These are phyloP conservation scores for Diaporthe velutina DNA, from an alignment of 2,329 filamentous ascomycete genomes.

Conservation along the genomic window DNA sequence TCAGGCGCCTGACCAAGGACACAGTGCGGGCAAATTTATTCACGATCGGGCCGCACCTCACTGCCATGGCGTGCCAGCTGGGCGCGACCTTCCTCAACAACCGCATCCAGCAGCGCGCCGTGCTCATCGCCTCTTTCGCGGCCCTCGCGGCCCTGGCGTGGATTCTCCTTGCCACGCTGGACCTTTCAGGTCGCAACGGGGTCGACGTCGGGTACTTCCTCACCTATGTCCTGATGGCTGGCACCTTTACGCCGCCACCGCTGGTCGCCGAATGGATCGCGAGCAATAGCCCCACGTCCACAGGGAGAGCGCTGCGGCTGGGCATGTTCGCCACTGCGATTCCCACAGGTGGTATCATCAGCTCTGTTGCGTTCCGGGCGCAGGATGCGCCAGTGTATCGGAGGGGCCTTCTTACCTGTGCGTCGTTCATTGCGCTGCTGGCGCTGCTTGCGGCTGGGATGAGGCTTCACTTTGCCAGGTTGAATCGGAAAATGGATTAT, in stretches of 20 bases:
- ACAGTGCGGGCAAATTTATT: slow-evolving; percentile 45
- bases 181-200: slow-evolving; percentile 36
- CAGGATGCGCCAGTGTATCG: slow-evolving; percentile 5
- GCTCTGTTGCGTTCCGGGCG: neutral
- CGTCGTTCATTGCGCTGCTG: neutral
- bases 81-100: slow-evolving; percentile 42
- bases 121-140: slow-evolving; percentile 39
- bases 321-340: slow-evolving; percentile 22
- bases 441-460: slow-evolving; percentile 1
- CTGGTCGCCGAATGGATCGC: slow-evolving; percentile 42
- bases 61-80: slow-evolving; percentile 41
- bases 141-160: slow-evolving; percentile 36
- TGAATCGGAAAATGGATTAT: neutral
- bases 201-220: slow-evolving; percentile 43
- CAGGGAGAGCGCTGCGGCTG: slow-evolving; percentile 40
- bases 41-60: slow-evolving; percentile 43
- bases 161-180: slow-evolving; percentile 42
- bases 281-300: slow-evolving; percentile 41
- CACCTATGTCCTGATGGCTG: slow-evolving; percentile 42
- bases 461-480: neutral
- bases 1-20: slow-evolving; percentile 51
- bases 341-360: neutral
- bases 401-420: slow-evolving; percentile 18
- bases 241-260: slow-evolving; percentile 42
- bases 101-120: slow-evolving; percentile 41